Evolutionary conservation across 225 moss, liverwort and hornwort genomes (phyloP).

Genomic region (Straminergon stramineum): DNA sequence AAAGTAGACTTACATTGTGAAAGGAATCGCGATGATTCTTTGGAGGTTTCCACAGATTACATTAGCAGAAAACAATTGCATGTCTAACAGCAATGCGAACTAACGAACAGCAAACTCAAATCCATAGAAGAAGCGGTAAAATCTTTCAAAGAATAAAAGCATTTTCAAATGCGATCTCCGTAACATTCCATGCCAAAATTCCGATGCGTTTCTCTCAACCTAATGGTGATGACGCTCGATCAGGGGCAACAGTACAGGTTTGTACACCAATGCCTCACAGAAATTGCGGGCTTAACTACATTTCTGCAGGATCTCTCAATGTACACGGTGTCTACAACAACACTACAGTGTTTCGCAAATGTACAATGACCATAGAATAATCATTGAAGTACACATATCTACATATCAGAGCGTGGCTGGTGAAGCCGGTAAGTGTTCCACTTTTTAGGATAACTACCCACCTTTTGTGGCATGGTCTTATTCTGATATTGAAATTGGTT

Average conservation of each 20-base stretch:
- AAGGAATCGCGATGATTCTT: neutral
- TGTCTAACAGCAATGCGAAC: neutral
- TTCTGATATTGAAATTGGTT: conserved; percentile 41
- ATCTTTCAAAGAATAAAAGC: conserved; percentile 16
- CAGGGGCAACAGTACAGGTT: conserved; percentile 21
- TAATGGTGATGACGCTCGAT: conserved; percentile 14
- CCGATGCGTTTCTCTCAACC: conserved; percentile 7
- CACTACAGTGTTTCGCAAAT: conserved; percentile 22
- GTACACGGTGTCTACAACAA: conserved; percentile 29
- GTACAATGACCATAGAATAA: conserved; percentile 30
- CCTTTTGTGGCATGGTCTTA: conserved; percentile 42
- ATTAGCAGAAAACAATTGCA: neutral
- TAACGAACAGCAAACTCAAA: neutral
- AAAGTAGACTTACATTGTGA: neutral
- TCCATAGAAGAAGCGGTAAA: neutral
- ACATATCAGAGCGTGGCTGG: conserved; percentile 71
- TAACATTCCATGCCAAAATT: conserved; percentile 31
- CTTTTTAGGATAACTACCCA: conserved; percentile 57
- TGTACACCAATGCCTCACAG: conserved; percentile 34
- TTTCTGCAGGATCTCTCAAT: conserved; percentile 32
- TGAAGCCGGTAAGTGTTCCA: conserved; percentile 59
- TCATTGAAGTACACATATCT: conserved; percentile 16
- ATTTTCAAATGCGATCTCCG: conserved; percentile 7
- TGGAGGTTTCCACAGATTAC: neutral
- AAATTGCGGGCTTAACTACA: conserved; percentile 24